Evolutionary conservation across 768 basidiomycete genomes (phyloP).

Genomic region (Daedaleopsis sinensis): DNA sequence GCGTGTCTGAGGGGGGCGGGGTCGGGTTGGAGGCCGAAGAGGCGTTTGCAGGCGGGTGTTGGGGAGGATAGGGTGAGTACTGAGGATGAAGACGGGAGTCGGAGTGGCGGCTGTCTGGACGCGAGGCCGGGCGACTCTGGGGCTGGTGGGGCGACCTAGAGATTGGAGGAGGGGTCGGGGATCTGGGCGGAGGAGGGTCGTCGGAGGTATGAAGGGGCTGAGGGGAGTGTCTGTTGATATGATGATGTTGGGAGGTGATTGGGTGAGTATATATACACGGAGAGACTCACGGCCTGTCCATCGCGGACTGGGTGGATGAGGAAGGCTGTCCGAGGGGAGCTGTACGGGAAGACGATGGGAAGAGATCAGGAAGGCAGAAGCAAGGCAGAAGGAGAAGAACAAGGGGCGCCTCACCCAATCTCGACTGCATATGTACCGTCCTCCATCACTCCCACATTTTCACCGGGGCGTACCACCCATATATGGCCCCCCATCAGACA

Average conservation of each 20-base stretch:
- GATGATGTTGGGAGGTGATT: slow-evolving; percentile 22
- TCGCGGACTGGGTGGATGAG: slow-evolving; percentile 17
- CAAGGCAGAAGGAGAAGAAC: slow-evolving; percentile 19
- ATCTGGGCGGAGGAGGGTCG: neutral
- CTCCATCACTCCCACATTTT: slow-evolving; percentile 18
- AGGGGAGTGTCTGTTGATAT: slow-evolving; percentile 21
- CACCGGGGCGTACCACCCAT: slow-evolving; percentile 8
- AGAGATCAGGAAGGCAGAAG: slow-evolving; percentile 27
- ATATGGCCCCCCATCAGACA: slow-evolving; percentile 10
- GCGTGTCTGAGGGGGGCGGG: slow-evolving; percentile 11
- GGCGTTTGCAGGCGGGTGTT: slow-evolving; percentile 1
- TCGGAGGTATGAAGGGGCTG: neutral
- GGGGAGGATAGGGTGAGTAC: neutral
- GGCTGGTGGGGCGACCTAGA: neutral
- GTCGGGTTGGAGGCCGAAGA: neutral
- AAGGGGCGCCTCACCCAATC: slow-evolving; percentile 14
- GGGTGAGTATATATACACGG: slow-evolving; percentile 24
- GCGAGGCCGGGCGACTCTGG: slow-evolving; percentile 6
- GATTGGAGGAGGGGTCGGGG: neutral
- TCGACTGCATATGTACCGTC: slow-evolving; percentile 17
- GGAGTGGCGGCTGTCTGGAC: slow-evolving; percentile 18
- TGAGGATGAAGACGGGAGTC: slow-evolving; percentile 16
- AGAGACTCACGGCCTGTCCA: slow-evolving; percentile 26
- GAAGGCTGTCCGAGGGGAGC: slow-evolving; percentile 29
- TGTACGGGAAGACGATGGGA: slow-evolving; percentile 30